phyloP scores from a whole-genome alignment of 2,329 filamentous ascomycete species.

The Cercospora citrullina region DNA sequence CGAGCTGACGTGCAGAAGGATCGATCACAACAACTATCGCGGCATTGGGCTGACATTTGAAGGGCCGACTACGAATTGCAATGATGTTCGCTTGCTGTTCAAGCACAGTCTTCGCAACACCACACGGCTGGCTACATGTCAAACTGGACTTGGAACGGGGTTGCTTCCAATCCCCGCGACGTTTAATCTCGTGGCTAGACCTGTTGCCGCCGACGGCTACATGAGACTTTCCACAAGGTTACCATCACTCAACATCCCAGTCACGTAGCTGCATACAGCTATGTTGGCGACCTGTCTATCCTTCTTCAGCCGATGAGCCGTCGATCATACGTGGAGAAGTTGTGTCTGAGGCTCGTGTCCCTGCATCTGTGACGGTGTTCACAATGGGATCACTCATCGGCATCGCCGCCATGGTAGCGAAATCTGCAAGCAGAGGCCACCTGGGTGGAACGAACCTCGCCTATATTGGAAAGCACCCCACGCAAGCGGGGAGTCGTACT shows the following conservation, averaged over 20 bases:
- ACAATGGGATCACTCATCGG: not conserved
- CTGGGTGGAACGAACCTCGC: not conserved
- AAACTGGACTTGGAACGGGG: not conserved
- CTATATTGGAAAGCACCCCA: not conserved
- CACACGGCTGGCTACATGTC: not conserved
- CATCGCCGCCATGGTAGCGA: not conserved
- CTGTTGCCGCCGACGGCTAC: not conserved
- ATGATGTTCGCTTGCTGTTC: not conserved
- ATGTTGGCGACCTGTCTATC: not conserved
- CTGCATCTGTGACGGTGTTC: not conserved
- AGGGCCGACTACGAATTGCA: not conserved
- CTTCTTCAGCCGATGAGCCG: not conserved
- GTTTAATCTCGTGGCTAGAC: not conserved
- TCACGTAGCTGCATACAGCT: not conserved
- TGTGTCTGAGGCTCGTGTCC: not conserved
- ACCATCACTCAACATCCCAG: not conserved
- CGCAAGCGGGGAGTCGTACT: not conserved
- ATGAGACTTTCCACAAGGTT: not conserved
- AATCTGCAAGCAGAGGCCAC: not conserved
- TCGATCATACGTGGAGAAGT: not conserved
- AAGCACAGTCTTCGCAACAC: not conserved
- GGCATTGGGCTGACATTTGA: not conserved
- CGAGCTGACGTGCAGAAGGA: not conserved
- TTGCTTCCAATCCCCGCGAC: not conserved
- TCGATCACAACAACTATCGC: not conserved